phyloP scores from a whole-genome alignment of 108 stramenopile species.

The Nannochloropsis gaditana region DNA sequence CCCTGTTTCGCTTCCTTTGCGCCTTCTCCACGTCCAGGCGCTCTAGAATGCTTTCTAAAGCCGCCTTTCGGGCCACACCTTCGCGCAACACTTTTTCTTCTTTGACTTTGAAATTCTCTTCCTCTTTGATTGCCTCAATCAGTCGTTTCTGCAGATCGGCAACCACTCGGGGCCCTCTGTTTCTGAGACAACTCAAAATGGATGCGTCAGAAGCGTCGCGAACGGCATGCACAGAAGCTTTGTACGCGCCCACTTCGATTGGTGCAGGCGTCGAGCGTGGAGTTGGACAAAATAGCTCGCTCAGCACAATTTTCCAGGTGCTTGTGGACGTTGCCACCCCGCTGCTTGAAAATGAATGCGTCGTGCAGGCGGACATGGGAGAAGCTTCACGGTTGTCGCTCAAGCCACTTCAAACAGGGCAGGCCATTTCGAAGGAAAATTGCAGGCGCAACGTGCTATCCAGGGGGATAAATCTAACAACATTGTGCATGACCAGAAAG shows the following conservation, averaged over 20 bases:
- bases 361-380: no score
- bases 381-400: no score
- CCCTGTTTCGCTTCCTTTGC: not conserved
- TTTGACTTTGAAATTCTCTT: not conserved
- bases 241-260: not conserved
- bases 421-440: no score
- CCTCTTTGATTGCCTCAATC: not conserved
- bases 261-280: not conserved
- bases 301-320: not conserved
- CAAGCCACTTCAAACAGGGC: no score
- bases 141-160: not conserved
- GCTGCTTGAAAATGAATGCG: no score
- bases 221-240: constrained; percentile 15
- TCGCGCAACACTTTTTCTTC: not conserved
- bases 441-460: no score
- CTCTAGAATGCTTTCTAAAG: not conserved
- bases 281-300: not conserved
- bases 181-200: not conserved
- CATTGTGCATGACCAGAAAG: no score
- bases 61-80: not conserved
- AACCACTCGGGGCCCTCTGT: not conserved
- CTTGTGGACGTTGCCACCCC: not conserved
- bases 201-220: not conserved
- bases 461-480: no score
- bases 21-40: not conserved